phyloP scores from a whole-genome alignment of 2,329 filamentous ascomycete genomes.

The Pestalotiopsis sp. region DNA sequence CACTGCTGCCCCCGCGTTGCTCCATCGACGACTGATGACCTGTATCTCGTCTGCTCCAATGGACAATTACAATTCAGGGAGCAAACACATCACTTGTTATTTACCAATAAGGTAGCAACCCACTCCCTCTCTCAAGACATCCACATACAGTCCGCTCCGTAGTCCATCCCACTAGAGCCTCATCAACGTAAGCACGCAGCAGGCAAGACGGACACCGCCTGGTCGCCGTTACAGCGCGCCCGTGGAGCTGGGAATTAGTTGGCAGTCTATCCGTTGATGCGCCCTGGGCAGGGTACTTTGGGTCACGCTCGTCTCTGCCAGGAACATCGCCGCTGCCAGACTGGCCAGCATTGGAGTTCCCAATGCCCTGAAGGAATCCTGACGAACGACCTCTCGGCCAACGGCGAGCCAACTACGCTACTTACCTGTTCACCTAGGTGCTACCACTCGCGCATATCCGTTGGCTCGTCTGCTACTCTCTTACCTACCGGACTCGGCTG shows the following conservation, averaged over 20 bases:
- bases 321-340: not conserved
- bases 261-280: not conserved
- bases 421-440: not conserved
- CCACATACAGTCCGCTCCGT: not conserved
- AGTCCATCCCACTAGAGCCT: not conserved
- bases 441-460: not conserved
- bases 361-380: not conserved
- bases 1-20: not conserved
- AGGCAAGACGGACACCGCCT: not conserved
- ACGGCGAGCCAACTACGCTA: not conserved
- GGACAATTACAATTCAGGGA: not conserved
- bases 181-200: not conserved
- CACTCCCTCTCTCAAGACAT: not conserved
- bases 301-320: not conserved
- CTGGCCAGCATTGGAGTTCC: not conserved
- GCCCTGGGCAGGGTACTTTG: not conserved
- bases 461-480: not conserved
- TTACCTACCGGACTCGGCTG: not conserved
- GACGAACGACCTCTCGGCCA: not conserved
- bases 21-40: not conserved
- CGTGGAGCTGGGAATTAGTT: not conserved
- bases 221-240: not conserved
- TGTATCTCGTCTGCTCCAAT: not conserved
- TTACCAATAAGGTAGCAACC: not conserved
- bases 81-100: not conserved